Evolutionary conservation across 805 yeast genomes (phyloP).

Genomic region (Isabelozyma heimii): DNA sequence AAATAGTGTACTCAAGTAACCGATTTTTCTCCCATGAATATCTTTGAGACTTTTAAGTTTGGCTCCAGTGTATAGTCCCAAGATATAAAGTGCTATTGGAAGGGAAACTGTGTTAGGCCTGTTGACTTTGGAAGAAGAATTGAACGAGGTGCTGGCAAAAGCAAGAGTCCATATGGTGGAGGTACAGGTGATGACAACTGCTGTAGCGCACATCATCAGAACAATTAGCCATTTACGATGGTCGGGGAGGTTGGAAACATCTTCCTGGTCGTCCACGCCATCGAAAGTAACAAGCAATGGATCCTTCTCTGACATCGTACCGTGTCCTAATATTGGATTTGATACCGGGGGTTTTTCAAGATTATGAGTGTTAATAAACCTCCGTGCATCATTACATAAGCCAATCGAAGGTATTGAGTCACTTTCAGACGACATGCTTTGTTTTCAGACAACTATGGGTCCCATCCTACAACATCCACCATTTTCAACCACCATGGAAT

Average conservation of each 20-base stretch:
- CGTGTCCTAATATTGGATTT: no score
- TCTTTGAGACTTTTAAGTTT: conserved; percentile 59
- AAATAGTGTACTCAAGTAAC: conserved; percentile 33
- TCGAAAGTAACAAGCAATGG: conserved; percentile 16
- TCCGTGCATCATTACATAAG: no score
- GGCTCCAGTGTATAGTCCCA: conserved; percentile 28
- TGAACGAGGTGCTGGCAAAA: conserved; percentile 16
- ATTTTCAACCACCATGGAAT: no score
- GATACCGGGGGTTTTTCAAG: no score
- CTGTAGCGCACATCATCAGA: conserved; percentile 15
- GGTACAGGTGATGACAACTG: conserved; percentile 25
- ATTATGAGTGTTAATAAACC: no score
- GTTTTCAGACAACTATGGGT: no score
- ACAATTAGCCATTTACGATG: conserved; percentile 26
- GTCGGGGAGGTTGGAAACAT: conserved; percentile 16
- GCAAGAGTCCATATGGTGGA: conserved; percentile 30
- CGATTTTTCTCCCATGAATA: conserved; percentile 56
- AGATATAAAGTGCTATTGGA: conserved; percentile 26
- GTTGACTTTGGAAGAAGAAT: conserved; percentile 20
- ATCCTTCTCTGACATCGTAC: background rate
- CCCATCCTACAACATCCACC: no score
- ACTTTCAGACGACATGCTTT: no score
- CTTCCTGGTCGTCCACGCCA: conserved; percentile 23
- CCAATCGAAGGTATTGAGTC: no score
- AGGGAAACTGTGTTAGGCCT: no score